These are phyloP conservation scores for Pseudocercospora eumusae DNA, from an alignment of 2,329 filamentous ascomycete species.

Conservation along the genomic window DNA sequence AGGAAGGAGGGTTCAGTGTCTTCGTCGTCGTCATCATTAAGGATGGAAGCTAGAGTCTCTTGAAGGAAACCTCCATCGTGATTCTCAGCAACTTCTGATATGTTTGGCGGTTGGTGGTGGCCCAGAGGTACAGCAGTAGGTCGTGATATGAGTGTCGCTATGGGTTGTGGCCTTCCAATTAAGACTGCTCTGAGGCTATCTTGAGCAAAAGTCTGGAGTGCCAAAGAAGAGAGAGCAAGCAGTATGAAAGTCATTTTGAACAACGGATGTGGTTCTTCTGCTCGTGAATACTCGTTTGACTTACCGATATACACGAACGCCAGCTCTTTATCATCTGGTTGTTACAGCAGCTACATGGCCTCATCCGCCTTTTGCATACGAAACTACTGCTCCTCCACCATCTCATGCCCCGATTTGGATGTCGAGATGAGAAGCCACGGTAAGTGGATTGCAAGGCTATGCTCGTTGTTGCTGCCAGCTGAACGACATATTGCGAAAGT, in stretches of 20 bases:
- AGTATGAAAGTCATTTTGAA: not conserved
- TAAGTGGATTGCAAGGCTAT: not conserved
- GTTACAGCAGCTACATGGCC: not conserved
- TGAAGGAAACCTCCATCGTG: not conserved
- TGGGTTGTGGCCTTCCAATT: conserved; percentile 2
- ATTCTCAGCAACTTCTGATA: not conserved
- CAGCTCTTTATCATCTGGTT: not conserved
- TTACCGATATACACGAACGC: not conserved
- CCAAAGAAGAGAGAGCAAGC: not conserved
- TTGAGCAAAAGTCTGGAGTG: not conserved
- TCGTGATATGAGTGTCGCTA: conserved; percentile 4
- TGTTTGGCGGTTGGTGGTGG: not conserved
- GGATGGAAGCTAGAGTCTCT: not conserved
- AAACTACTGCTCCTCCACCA: not conserved
- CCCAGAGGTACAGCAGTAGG: not conserved
- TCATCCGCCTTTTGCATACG: not conserved
- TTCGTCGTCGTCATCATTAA: not conserved
- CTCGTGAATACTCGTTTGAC: not conserved
- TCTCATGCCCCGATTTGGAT: not conserved
- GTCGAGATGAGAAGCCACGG: not conserved
- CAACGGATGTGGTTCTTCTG: not conserved
- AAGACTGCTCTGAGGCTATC: not conserved
- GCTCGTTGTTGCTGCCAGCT: not conserved
- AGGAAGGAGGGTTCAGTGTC: not conserved
- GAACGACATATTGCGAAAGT: not conserved